Evolutionary conservation across 306 rosid species (phyloP), one percentile per base, ranked within the genome.

Genomic region (Abrus pulchellus): DNA sequence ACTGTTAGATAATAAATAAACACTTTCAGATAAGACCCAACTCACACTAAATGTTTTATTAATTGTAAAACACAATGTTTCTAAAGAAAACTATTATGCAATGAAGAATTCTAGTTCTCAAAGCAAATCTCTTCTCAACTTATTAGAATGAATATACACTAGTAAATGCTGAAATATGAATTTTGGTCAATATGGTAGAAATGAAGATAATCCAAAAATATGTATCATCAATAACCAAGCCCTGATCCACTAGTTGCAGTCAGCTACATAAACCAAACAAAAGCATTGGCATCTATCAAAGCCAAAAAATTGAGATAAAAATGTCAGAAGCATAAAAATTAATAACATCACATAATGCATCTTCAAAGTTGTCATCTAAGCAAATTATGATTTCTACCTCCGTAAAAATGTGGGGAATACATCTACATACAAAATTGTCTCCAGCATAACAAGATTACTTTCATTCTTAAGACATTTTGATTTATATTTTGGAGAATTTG

Each of bases 121-220:
- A 82, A 68, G 36, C 59, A 75, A 68, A 68, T 55, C 59, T 60
- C 50, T 68, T 47, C 43, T 3, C 28, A 30, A 47, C 69, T 28
- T 70, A 76, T 53, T 38, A 80, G 34, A 13, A 41, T 83, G 66
- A 83, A 80, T 48, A 80, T 48, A 32, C 52, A 61, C 52, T 53
- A 32, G 33, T 70, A 47, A 49, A 71, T 45, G 65, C 36, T 9
- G 55, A 48, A 69, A 50, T 33, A 50, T 9, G 41, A 12, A 36
- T 20, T 63, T 45, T 64, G 49, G 34, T 75, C 60, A 13, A 53
- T 47, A 47, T 54, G 9, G 59, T 54, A 11, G 48, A 66, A 61
- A 66, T 45, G 43, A 69, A 56, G 36, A 75, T 43, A 69, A 50
- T 43, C 57, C 52, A 68, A 43, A 47, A 60, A 59, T n/a, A 62